Percentiles rank a stretch among this genome's conserved stretches.
These are phyloP conservation scores for Colletotrichum orbiculare DNA, from an alignment of 2,329 filamentous ascomycete species.

Conservation along the genomic window DNA sequence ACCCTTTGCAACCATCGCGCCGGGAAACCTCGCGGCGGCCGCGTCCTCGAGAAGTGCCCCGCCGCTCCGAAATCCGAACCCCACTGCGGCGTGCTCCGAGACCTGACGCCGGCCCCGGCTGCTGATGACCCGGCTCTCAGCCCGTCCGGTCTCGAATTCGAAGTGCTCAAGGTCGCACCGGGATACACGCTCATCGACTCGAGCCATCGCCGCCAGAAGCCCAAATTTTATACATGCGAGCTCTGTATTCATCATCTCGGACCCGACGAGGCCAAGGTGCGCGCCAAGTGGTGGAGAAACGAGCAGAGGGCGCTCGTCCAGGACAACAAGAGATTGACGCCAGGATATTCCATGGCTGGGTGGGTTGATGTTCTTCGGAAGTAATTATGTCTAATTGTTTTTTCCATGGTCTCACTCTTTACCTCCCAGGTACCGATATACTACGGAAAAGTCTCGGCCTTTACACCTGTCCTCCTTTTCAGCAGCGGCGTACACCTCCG, in stretches of 20 bases:
- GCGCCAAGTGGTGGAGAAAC: constrained; percentile 21
- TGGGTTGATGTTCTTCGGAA: constrained; percentile 20
- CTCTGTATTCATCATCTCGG: constrained; percentile 26
- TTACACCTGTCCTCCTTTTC: constrained; percentile 70
- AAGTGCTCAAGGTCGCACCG: constrained; percentile 11
- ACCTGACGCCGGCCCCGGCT: constrained; percentile 5
- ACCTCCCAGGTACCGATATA: constrained; percentile 77
- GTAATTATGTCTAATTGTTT: background rate
- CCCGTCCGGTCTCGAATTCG: constrained; percentile 22
- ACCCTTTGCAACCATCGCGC: constrained; percentile 21
- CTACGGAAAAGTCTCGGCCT: constrained; percentile 83
- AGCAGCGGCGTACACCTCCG: constrained; percentile 74
- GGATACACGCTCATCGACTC: constrained; percentile 10
- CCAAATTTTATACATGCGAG: constrained; percentile 6
- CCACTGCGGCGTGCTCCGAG: constrained; percentile 17
- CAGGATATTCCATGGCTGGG: constrained; percentile 15
- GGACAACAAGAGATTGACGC: background rate
- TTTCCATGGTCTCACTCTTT: constrained; percentile 50
- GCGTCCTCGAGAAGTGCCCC: constrained; percentile 16
- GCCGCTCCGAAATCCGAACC: background rate
- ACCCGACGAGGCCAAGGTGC: constrained; percentile 2
- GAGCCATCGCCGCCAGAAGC: constrained; percentile 14
- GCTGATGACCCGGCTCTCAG: constrained; percentile 13
- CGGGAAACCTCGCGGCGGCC: constrained; percentile 8
- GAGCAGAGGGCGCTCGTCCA: background rate